These are phyloP conservation scores for Candolleomyces efflorescens DNA, from an alignment of 768 basidiomycete genomes.

Conservation along the genomic window DNA sequence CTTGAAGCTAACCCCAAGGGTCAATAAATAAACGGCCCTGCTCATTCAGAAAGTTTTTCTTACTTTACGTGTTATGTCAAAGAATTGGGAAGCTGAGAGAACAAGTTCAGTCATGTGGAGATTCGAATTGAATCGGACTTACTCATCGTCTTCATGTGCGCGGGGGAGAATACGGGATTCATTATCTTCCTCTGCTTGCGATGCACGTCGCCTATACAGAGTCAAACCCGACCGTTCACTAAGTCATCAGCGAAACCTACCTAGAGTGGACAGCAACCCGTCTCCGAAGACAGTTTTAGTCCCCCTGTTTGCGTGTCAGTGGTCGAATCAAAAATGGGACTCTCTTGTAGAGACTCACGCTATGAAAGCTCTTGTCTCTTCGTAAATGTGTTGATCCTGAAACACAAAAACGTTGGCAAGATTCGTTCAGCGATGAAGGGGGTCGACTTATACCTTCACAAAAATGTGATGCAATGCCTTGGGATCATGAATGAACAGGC, in stretches of 20 bases:
- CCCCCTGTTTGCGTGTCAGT: neutral
- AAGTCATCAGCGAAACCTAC: conserved; percentile 4
- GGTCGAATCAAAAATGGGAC: too few species aligned
- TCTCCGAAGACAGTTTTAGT: conserved; percentile 15
- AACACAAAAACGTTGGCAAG: neutral
- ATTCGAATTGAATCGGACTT: neutral
- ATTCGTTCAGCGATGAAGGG: neutral
- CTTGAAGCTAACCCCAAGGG: conserved; percentile 28
- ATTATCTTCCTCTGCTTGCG: conserved; percentile 25
- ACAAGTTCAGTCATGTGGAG: too few species aligned
- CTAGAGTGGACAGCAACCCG: conserved; percentile 9
- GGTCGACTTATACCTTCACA: conserved; percentile 29
- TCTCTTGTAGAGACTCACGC: neutral
- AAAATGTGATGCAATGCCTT: conserved; percentile 42
- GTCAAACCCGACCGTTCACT: too few species aligned
- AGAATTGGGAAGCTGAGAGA: neutral
- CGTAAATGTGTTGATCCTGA: conserved; percentile 27
- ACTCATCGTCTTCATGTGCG: conserved; percentile 21
- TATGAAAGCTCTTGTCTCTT: conserved; percentile 8
- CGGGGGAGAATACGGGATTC: conserved; percentile 25
- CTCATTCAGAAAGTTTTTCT: too few species aligned
- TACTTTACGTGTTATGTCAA: conserved; percentile 10
- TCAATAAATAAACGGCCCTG: too few species aligned
- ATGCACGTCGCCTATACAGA: conserved; percentile 20
- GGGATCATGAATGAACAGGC: conserved; percentile 40